phyloP scores from a whole-genome alignment of 768 basidiomycete genomes.

The Lactarius akahatsu region DNA sequence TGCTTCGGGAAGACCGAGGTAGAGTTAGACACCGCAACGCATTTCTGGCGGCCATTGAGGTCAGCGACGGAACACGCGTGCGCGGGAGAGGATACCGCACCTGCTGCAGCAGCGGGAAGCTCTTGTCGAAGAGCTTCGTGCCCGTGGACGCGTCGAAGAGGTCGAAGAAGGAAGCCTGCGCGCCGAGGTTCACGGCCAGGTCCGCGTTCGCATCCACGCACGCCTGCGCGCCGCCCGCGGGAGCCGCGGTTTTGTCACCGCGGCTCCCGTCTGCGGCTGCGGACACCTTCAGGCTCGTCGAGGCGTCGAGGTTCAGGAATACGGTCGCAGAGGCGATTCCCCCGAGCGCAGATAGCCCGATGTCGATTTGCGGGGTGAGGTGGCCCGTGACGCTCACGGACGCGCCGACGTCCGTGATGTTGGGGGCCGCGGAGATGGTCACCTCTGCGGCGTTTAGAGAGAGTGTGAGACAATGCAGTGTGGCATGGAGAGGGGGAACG shows the following conservation, averaged over 20 bases:
- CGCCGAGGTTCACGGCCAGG: constrained; percentile 7
- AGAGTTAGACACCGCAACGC: neutral
- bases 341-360: constrained; percentile 9
- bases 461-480: constrained; percentile 33
- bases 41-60: neutral
- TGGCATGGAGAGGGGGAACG: constrained; percentile 25
- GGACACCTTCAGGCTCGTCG: neutral
- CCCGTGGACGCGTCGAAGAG: constrained; percentile 3
- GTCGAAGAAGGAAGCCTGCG: neutral
- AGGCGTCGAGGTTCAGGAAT: constrained; percentile 21
- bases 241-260: neutral
- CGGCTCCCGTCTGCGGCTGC: neutral
- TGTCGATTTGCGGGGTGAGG: constrained; percentile 42
- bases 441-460: constrained; percentile 32
- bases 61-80: neutral
- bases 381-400: constrained; percentile 46
- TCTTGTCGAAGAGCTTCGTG: constrained; percentile 2
- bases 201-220: constrained; percentile 17
- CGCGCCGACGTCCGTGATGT: constrained; percentile 26
- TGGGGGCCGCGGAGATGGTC: constrained; percentile 41
- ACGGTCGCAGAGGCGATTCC: constrained; percentile 2
- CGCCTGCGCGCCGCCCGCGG: neutral
- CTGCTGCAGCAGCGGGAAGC: constrained; percentile 8
- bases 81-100: neutral
- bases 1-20: neutral